phyloP scores from a whole-genome alignment of 352 stramenopile genomes.

The Globisporangium mamillatum region DNA sequence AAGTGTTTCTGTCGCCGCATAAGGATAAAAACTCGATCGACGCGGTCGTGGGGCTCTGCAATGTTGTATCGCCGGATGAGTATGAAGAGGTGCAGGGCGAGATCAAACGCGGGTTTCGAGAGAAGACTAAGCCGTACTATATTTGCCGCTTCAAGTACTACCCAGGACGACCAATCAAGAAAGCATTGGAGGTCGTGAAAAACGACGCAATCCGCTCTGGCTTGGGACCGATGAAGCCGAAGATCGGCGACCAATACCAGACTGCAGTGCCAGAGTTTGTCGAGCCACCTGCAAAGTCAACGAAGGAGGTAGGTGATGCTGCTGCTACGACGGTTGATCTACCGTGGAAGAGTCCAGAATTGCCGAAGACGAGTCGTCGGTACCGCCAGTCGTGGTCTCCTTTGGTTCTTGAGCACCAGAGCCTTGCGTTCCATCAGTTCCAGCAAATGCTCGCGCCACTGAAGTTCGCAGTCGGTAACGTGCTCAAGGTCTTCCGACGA shows the following conservation, averaged over 20 bases:
- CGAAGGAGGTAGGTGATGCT: neutral
- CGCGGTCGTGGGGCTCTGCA: conserved; percentile 68
- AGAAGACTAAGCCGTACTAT: conserved; percentile 61
- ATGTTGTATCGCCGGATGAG: conserved; percentile 71
- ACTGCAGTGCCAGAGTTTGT: conserved; percentile 41
- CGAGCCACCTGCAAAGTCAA: neutral
- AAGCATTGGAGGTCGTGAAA: conserved; percentile 61
- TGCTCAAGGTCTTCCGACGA: conserved; percentile 58
- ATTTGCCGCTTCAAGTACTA: conserved; percentile 86
- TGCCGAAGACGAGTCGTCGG: conserved; percentile 19
- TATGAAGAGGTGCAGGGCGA: conserved; percentile 70
- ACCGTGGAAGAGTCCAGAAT: conserved; percentile 29
- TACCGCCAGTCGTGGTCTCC: conserved; percentile 70
- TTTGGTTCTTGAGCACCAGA: conserved; percentile 42
- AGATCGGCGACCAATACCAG: conserved; percentile 64
- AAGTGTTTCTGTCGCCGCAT: conserved; percentile 83
- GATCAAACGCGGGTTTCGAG: conserved; percentile 66
- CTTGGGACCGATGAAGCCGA: conserved; percentile 60
- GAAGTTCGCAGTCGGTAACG: conserved; percentile 62
- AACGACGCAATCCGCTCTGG: conserved; percentile 71
- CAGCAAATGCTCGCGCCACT: conserved; percentile 49
- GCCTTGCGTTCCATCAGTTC: conserved; percentile 50
- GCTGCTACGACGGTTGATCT: neutral
- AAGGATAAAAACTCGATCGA: conserved; percentile 85
- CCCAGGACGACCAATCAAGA: conserved; percentile 57